Base-by-base conservation (phyloP, 305 asterid genomes). In the Fraxinus xanthoxyloides region DNA sequence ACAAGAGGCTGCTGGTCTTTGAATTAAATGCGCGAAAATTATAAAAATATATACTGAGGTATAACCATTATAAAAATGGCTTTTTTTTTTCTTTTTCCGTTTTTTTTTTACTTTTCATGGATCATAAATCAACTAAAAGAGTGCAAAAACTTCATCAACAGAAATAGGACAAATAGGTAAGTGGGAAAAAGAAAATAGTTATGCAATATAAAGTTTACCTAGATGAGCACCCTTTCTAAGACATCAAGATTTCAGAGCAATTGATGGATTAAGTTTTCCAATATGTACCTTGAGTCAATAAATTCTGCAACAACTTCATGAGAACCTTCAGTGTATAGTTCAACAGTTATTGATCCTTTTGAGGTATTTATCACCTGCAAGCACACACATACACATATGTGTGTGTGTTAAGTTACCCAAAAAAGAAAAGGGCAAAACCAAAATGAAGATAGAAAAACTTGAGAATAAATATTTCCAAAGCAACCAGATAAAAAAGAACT, bases 261-360 rank as follows among this genome's bases (percentile, higher is more conserved):
- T 76, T 77, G 80, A 40, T 63, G 34, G 23, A 81, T 12, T 34
- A 74, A 82, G 67, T 7, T 54, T 82, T 75, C 19, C 28, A 67
- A 80, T 32, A 77, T 89, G 56, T 86, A 93, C 99, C 97, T 89
- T 73, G 91, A 85, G 67, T 87, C 87, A 82, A 92, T 80, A 88
- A 95, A 95, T 80, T 91, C 93, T 72, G 81, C 86, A 84, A 92
- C 93, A 77, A 86, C 90, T 78, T 91, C 97, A 38, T 92, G 93
- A 82, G 98, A 92, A 80, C 97, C 92, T 77, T 95, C 99, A 85
- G 88, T 92, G 92, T 86, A 92, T 36, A 95, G 95, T 87, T 95
- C 97, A 74, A 88, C 97, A 65, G 94, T 90, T 54, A 95, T 87
- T 59, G 88, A 84, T 84, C 99, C 99, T 87, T 92, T 93, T 46